Conservation (phyloP, 2,329 filamentous ascomycete genomes). For the Tricladium varicosporioides region DNA sequence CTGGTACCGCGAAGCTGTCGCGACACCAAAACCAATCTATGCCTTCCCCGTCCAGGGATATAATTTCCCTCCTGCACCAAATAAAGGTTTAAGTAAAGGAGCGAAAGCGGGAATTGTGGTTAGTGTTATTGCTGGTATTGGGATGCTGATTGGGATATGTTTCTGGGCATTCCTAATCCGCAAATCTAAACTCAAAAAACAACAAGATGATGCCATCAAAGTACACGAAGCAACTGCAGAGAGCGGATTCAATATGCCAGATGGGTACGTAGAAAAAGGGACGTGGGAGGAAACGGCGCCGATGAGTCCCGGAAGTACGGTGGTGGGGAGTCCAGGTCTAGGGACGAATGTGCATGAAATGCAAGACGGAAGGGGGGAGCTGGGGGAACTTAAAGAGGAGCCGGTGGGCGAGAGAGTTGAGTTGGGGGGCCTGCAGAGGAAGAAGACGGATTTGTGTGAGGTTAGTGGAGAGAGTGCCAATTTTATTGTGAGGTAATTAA, state of each 20-base stretch:
- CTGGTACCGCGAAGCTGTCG: background rate
- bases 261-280: background rate
- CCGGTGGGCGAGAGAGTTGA: too few species aligned
- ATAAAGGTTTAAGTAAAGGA: background rate
- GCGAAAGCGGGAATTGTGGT: background rate
- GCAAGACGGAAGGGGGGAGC: too few species aligned
- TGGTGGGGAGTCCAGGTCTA: too few species aligned
- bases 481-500: too few species aligned
- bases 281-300: background rate
- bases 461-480: too few species aligned
- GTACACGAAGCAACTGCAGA: background rate
- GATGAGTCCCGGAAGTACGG: background rate
- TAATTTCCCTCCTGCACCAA: background rate
- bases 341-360: too few species aligned
- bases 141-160: background rate
- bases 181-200: background rate
- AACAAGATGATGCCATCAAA: background rate
- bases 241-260: background rate
- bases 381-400: too few species aligned
- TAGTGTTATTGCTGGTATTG: background rate
- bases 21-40: background rate
- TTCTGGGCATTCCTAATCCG: background rate
- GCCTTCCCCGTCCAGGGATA: background rate
- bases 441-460: too few species aligned
- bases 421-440: too few species aligned